Evolutionary conservation across 192 early-diverging fungal species (phyloP).

Genomic region (Haplosporangium gracile): DNA sequence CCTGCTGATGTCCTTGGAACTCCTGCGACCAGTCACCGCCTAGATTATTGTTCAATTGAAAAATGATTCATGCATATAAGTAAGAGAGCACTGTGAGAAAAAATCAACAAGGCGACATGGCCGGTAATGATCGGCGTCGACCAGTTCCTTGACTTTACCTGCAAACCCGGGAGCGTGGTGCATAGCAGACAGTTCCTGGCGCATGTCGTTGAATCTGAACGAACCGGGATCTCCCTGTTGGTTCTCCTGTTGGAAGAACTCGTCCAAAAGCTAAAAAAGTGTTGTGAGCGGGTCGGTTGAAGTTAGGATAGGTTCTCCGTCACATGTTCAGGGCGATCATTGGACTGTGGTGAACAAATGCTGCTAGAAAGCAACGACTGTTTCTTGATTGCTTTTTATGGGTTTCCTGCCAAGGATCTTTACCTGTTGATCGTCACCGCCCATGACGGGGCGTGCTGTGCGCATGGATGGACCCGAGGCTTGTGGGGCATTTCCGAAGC

Average conservation of each 20-base stretch:
- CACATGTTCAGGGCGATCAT: conserved; percentile 9
- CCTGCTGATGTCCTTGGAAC: conserved; percentile 43
- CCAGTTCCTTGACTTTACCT: conserved; percentile 7
- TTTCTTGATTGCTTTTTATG: not conserved
- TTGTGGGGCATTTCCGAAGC: conserved; percentile 23
- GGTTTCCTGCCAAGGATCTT: not conserved
- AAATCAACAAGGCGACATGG: too few species aligned
- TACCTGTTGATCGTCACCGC: conserved; percentile 53
- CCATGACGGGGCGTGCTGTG: conserved; percentile 35
- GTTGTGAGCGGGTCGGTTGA: conserved; percentile 6
- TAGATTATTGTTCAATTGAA: not conserved
- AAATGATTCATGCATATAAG: too few species aligned
- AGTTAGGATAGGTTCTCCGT: conserved; percentile 3
- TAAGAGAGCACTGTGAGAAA: not conserved
- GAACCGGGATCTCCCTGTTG: conserved; percentile 41
- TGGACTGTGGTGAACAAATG: not conserved
- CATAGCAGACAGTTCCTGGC: conserved; percentile 47
- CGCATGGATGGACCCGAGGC: conserved; percentile 33
- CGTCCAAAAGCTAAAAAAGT: conserved; percentile 31
- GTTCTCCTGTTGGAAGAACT: conserved; percentile 49
- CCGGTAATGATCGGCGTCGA: not conserved
- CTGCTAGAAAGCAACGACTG: not conserved
- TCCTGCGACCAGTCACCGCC: conserved; percentile 60
- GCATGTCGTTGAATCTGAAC: conserved; percentile 50
- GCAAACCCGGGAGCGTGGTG: conserved; percentile 43